phyloP scores from a whole-genome alignment of 306 rosid genomes.

The Cyamopsis tetragonoloba region DNA sequence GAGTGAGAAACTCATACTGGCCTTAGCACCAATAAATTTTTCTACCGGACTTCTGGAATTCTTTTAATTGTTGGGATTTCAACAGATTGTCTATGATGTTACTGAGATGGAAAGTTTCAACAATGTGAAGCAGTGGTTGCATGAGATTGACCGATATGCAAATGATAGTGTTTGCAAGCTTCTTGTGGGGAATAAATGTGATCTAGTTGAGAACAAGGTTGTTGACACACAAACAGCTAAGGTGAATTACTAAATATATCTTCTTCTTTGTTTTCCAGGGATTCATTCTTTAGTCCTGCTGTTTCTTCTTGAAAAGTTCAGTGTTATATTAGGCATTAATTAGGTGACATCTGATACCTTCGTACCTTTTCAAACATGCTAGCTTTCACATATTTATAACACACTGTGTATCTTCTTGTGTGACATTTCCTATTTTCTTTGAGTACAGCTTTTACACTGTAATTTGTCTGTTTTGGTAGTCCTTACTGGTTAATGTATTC shows the following conservation, averaged over 20 bases:
- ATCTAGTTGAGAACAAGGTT: constrained; percentile 76
- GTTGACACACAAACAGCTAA: constrained; percentile 85
- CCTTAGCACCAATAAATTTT: neutral
- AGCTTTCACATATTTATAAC: neutral
- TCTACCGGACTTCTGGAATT: neutral
- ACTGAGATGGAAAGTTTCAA: constrained; percentile 95
- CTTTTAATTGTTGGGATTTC: constrained; percentile 27
- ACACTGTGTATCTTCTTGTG: neutral
- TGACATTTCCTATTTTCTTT: neutral
- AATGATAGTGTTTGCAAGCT: constrained; percentile 92
- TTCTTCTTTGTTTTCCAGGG: neutral
- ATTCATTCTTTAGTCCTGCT: neutral
- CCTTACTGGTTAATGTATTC: neutral
- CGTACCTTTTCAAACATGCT: neutral
- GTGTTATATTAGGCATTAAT: neutral
- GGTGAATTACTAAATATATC: constrained; percentile 40
- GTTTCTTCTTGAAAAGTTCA: neutral
- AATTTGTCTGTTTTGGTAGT: neutral
- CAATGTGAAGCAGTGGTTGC: constrained; percentile 96
- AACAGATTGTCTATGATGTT: constrained; percentile 96
- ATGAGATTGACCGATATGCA: constrained; percentile 93
- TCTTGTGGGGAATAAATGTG: constrained; percentile 90
- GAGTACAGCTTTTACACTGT: neutral
- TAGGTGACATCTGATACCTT: neutral
- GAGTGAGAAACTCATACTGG: neutral